Evolutionary conservation across 2,329 filamentous ascomycete genomes (phyloP).

Genomic region (Phialocephala sp.): DNA sequence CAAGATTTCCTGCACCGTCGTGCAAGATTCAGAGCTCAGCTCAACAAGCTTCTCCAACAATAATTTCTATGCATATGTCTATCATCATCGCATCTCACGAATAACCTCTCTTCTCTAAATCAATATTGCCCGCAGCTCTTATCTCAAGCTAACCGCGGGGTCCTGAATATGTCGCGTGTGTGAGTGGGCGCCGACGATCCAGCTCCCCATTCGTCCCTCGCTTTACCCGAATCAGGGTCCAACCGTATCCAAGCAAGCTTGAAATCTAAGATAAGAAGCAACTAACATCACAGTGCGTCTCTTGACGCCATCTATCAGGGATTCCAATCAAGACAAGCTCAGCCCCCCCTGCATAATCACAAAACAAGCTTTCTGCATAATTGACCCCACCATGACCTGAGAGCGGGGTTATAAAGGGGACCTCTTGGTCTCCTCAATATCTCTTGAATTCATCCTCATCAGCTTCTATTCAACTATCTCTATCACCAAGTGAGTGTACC

Average conservation of each 20-base stretch:
- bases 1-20: background rate
- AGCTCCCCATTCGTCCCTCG: constrained; percentile 11
- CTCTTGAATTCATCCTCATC: constrained; percentile 20
- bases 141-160: background rate
- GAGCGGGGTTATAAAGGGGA: constrained; percentile 22
- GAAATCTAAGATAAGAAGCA: constrained; percentile 7
- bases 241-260: background rate
- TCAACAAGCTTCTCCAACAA: constrained; percentile 2
- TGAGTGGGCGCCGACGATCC: background rate
- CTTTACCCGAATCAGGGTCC: constrained; percentile 12
- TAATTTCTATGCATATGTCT: background rate
- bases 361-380: constrained; percentile 22
- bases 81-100: constrained; percentile 5
- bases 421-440: background rate
- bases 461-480: constrained; percentile 1
- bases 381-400: constrained; percentile 14
- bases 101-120: background rate
- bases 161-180: background rate
- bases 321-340: constrained; percentile 12
- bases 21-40: constrained; percentile 2
- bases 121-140: background rate
- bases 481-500: constrained; percentile 5
- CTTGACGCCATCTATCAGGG: constrained; percentile 1
- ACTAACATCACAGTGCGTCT: constrained; percentile 1
- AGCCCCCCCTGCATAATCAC: constrained; percentile 11